Percentiles rank a stretch among this genome's conserved stretches.
Conservation (phyloP, 768 basidiomycete species). For the Boletellus emodensis region DNA sequence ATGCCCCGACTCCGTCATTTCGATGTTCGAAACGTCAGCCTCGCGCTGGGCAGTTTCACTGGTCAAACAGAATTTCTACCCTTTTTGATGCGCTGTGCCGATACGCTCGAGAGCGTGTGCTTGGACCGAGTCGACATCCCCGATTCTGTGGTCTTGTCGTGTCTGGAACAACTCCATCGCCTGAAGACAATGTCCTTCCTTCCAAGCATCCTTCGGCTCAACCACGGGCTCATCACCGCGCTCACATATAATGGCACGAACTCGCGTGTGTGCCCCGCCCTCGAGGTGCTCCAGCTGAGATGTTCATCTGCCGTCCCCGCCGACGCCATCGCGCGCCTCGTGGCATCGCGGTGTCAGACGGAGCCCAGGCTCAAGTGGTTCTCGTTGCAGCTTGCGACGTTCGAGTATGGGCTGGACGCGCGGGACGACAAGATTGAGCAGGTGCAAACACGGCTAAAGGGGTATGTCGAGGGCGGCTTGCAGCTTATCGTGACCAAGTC, state of each 20-base stretch:
- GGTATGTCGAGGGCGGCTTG: conserved; percentile 22
- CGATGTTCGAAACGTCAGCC: conserved; percentile 28
- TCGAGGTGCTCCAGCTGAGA: conserved; percentile 21
- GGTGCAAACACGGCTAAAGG: conserved; percentile 8
- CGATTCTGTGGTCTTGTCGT: conserved; percentile 17
- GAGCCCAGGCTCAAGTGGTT: conserved; percentile 16
- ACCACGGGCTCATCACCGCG: conserved; percentile 27
- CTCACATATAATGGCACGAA: conserved; percentile 9
- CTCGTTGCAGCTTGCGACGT: conserved; percentile 24
- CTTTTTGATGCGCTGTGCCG: conserved; percentile 23
- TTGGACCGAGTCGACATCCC: conserved; percentile 23
- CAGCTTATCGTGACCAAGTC: conserved; percentile 24
- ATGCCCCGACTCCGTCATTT: conserved; percentile 25
- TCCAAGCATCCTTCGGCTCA: conserved; percentile 29
- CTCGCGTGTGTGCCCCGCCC: conserved; percentile 19
- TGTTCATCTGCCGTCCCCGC: conserved; percentile 24
- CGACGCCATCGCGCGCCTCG: conserved; percentile 21
- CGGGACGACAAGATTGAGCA: conserved; percentile 26
- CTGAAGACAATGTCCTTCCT: conserved; percentile 19
- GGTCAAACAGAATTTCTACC: conserved; percentile 28
- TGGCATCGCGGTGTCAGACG: conserved; percentile 21
- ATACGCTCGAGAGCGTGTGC: conserved; percentile 26
- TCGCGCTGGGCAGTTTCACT: conserved; percentile 21
- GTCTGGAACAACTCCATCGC: conserved; percentile 17
- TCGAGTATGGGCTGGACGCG: conserved; percentile 28